Percentiles rank a stretch among this genome's conserved stretches.
Evolutionary conservation across 148 eudicot species (phyloP).

Genomic region (Silene latifolia): DNA sequence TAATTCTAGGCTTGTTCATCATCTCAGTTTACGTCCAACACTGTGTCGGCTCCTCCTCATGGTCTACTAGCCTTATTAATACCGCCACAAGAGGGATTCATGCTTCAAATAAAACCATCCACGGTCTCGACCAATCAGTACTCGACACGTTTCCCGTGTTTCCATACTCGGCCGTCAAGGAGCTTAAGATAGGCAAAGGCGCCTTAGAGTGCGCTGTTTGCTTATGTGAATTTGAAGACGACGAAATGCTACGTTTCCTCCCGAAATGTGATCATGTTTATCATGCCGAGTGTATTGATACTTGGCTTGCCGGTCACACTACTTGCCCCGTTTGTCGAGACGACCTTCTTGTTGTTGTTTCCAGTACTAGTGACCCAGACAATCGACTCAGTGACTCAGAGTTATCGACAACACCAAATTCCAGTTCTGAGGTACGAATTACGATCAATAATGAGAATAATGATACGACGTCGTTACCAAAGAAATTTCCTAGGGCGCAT

Average conservation of each 20-base stretch:
- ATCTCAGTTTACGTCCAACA: conserved; percentile 37
- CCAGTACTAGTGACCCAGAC: not conserved
- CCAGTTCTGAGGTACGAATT: conserved; percentile 1
- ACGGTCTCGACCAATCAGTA: conserved; percentile 27
- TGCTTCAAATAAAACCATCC: not conserved
- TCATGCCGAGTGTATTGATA: conserved; percentile 44
- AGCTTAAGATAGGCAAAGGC: conserved; percentile 35
- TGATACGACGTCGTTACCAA: not conserved
- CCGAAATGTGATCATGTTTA: conserved; percentile 53
- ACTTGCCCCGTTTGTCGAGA: conserved; percentile 46
- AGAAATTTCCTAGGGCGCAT: conserved; percentile 16
- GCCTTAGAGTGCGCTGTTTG: conserved; percentile 51
- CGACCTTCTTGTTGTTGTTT: not conserved
- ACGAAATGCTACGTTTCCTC: conserved; percentile 33
- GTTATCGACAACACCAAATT: not conserved
- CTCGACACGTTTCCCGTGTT: conserved; percentile 37
- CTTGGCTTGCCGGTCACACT: conserved; percentile 39
- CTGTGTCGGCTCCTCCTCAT: conserved; percentile 9
- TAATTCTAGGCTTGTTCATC: conserved; percentile 31
- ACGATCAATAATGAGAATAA: not conserved
- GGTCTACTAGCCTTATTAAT: too few species aligned
- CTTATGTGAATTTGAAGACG: conserved; percentile 34
- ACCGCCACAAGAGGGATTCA: not conserved
- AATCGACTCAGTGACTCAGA: not conserved
- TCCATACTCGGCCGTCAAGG: conserved; percentile 31